Evolutionary conservation across 202 grass and related monocot genomes (phyloP).

Genomic region (Schoenoplectus triqueter): DNA sequence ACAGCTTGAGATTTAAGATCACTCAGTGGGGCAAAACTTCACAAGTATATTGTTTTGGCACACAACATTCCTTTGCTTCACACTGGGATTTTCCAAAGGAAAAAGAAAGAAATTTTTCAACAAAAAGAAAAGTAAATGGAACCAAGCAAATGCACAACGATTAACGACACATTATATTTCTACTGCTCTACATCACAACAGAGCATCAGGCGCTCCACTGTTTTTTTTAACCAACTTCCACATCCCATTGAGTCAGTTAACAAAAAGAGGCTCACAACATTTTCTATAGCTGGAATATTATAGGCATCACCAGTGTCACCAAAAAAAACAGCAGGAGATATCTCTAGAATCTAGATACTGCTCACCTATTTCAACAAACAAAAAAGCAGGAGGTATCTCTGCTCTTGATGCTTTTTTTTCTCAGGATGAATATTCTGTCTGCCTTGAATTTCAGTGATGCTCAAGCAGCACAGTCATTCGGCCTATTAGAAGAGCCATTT

Average conservation of each 20-base stretch:
- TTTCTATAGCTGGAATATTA: not conserved
- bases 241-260: not conserved
- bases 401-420: not conserved
- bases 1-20: not conserved
- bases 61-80: not conserved
- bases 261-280: not conserved
- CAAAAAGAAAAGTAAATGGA: not conserved
- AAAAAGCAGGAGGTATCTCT: not conserved
- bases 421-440: not conserved
- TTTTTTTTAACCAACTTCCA: not conserved
- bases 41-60: not conserved
- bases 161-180: not conserved
- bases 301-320: not conserved
- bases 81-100: not conserved
- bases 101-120: not conserved
- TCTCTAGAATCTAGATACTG: not conserved
- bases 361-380: not conserved
- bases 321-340: not conserved
- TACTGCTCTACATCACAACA: constrained; percentile 15
- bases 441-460: constrained; percentile 7
- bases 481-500: constrained; percentile 19
- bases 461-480: not conserved
- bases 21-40: not conserved
- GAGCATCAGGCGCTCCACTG: not conserved
- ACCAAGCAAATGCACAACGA: not conserved